phyloP scores from a whole-genome alignment of 192 early-diverging fungal species.

The Neocallimastix lanati region DNA sequence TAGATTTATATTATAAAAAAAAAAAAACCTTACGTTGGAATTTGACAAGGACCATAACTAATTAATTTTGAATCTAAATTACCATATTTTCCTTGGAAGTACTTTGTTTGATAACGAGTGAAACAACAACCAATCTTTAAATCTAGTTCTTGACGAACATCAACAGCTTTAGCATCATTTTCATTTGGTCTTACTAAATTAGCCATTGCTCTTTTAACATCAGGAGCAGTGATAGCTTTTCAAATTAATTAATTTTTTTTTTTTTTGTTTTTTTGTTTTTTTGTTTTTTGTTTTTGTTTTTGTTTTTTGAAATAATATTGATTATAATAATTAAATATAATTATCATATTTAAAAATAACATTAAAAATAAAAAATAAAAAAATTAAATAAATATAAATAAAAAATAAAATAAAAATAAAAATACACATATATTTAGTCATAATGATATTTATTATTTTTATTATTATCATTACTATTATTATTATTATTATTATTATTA shows the following conservation, averaged over 20 bases:
- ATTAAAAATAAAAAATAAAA: too few species aligned
- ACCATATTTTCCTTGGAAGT: slow-evolving; percentile 36
- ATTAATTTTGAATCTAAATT: slow-evolving; percentile 23
- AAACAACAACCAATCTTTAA: slow-evolving; percentile 24
- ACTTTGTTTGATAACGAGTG: slow-evolving; percentile 25
- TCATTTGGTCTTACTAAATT: slow-evolving; percentile 25
- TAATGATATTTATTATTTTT: not conserved
- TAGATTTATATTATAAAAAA: too few species aligned
- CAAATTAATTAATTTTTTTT: too few species aligned
- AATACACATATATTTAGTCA: slow-evolving; percentile 10
- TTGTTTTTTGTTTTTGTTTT: too few species aligned
- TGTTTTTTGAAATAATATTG: too few species aligned
- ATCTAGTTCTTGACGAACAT: slow-evolving; percentile 30
- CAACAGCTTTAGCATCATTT: slow-evolving; percentile 27
- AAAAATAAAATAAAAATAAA: slow-evolving; percentile 15
- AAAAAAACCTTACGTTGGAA: slow-evolving; percentile 11
- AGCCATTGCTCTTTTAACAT: slow-evolving; percentile 20
- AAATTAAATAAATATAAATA: too few species aligned
- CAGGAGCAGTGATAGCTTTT: slow-evolving; percentile 14
- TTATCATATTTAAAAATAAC: too few species aligned
- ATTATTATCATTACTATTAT: too few species aligned
- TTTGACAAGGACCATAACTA: slow-evolving; percentile 29
- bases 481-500: too few species aligned
- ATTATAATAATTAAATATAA: too few species aligned
- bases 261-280: too few species aligned